Conservation (phyloP, 78 protist genomes). For the Dictyostelium firmibasis region DNA sequence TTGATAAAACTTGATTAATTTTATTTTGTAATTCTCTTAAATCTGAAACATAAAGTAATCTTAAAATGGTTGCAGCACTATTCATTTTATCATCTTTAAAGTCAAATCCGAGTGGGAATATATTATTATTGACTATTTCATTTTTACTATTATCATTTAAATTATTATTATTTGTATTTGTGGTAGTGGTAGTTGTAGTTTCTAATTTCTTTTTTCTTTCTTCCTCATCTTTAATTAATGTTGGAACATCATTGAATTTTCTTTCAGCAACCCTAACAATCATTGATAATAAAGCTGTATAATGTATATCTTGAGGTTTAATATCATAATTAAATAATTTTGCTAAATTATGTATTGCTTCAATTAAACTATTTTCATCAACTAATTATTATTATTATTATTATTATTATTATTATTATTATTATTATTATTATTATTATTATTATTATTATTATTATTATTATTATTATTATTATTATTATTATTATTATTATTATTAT, state of each 20-base stretch:
- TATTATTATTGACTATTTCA: conserved; percentile 41
- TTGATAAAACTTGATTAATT: conserved; percentile 61
- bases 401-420: not conserved
- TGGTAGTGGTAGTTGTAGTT: not conserved
- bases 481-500: not conserved
- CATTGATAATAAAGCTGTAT: not conserved
- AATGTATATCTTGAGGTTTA: conserved; percentile 1
- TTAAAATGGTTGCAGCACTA: conserved; percentile 57
- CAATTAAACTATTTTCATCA: conserved; percentile 12
- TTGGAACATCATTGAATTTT: conserved; percentile 32
- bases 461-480: not conserved
- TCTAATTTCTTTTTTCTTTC: not conserved
- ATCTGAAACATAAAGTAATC: conserved; percentile 72
- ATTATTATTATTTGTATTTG: not conserved
- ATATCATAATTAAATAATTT: conserved; percentile 34
- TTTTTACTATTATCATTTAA: conserved; percentile 18
- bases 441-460: not conserved
- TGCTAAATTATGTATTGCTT: conserved; percentile 18
- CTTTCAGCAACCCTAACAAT: conserved; percentile 71
- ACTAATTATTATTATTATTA: not conserved
- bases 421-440: no score
- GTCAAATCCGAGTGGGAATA: conserved; percentile 66
- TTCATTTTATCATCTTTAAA: conserved; percentile 61
- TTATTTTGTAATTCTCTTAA: conserved; percentile 62
- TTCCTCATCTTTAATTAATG: not conserved